Base-by-base conservation (phyloP, 2,329 filamentous ascomycete species). In the Xylariaceae sp. region DNA sequence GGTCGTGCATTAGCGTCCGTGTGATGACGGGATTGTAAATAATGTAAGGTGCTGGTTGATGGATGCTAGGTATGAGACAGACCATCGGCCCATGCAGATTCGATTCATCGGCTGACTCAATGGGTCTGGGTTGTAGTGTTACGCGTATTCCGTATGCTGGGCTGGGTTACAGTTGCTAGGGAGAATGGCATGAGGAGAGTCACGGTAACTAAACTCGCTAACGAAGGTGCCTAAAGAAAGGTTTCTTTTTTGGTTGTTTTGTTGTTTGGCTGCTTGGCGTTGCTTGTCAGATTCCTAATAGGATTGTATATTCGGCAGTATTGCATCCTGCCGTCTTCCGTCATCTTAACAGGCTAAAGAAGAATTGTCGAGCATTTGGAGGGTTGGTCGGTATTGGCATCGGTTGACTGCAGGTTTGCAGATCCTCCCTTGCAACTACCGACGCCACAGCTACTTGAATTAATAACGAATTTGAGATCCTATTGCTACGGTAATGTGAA, bases 361-460 rank as follows among this genome's bases (percentile, higher is more conserved):
- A 30, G 23, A 30, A 1, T 4, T 30, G 23, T 30, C 23, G 23
- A 30, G 23, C n/a, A 30, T 5, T 30, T 30, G 23, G 23, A 30
- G 23, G 17, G 17, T 17, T 17, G 17, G 17, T 17, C 17, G 17
- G 17, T 17, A 17, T 17, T 17, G 17, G 17, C 17, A 17, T 30
- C 23, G 54, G 53, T 48, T 39, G 37, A 41, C 58, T 62, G 60
- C 57, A 60, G 55, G 57, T 55, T 55, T 51, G 60, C 49, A 57
- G 60, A 62, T 62, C 60, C 41, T 47, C 17, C 2, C 34, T 41
- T 52, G 17, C 60, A 62, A 62, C 60, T 62, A 57, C 60, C 60
- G 60, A 48, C 53, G 49, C 57, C 53, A 61, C 53, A 41, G 4
- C 13, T 41, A n/a, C n/a, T n/a, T 41, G 37, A 10, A 13, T 41